Evolutionary conservation across 208 protist species (phyloP).

Genomic region (Acanthamoeba royreba): DNA sequence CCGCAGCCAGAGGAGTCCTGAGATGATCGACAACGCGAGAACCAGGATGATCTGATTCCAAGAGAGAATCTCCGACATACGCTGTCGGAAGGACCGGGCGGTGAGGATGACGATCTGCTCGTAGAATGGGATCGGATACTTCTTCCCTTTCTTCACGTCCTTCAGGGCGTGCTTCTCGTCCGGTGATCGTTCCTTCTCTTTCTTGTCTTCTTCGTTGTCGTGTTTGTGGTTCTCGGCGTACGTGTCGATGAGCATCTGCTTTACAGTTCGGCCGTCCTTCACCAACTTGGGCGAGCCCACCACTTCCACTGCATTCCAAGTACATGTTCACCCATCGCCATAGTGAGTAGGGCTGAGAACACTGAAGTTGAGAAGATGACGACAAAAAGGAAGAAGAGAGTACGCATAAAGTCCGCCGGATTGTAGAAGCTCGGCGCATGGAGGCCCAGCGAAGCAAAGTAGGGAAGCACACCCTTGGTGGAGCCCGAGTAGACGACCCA

Average conservation of each 20-base stretch:
- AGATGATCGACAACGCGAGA: neutral
- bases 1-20: neutral
- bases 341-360: neutral
- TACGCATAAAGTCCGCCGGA: conserved; percentile 53
- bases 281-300: too few relatives aligned
- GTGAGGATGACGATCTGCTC: conserved; percentile 17
- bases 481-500: neutral
- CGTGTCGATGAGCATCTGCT: too few relatives aligned
- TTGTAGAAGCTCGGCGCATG: conserved; percentile 37
- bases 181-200: too few relatives aligned
- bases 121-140: neutral
- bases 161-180: neutral
- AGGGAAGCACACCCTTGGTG: neutral
- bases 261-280: too few relatives aligned
- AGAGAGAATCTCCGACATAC: neutral
- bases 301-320: neutral
- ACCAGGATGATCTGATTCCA: neutral
- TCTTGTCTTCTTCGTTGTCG: too few relatives aligned
- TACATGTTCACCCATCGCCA: neutral
- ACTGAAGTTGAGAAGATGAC: neutral
- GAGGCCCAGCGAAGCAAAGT: conserved; percentile 41
- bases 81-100: conserved; percentile 45
- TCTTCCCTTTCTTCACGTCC: neutral
- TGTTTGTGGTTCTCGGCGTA: too few relatives aligned
- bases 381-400: neutral